Percentiles rank a stretch among this genome's conserved stretches.
These are phyloP conservation scores for Mortierella polycephala DNA, from an alignment of 371 early-diverging fungal genomes.

Conservation along the genomic window DNA sequence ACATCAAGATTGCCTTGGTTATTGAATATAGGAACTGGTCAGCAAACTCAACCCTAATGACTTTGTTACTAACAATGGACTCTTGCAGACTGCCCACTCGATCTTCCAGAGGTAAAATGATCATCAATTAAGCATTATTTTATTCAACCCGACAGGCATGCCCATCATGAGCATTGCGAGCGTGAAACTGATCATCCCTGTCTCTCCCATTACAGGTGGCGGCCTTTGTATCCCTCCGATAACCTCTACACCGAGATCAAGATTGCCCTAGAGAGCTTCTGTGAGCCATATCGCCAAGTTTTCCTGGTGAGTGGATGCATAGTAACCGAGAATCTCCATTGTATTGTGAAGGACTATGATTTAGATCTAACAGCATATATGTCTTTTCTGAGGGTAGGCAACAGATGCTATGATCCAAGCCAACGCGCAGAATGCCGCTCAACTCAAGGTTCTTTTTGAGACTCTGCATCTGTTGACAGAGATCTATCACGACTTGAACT, in stretches of 20 bases:
- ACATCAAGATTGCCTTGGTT: no score
- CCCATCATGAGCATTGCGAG: no score
- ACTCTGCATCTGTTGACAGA: conserved; percentile 82
- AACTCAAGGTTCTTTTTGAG: conserved; percentile 78
- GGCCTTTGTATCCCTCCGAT: conserved; percentile 84
- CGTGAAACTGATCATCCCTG: neutral
- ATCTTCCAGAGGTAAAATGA: conserved; percentile 85
- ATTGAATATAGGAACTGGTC: conserved; percentile 71
- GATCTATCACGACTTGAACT: conserved; percentile 92
- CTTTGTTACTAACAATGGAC: conserved; percentile 85
- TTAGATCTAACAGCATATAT: neutral
- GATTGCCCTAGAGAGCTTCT: conserved; percentile 87
- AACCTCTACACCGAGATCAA: conserved; percentile 89
- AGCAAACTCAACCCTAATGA: conserved; percentile 81
- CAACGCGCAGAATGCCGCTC: conserved; percentile 68
- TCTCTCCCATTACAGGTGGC: conserved; percentile 71
- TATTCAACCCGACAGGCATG: neutral
- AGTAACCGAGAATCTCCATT: neutral
- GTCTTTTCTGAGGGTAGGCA: conserved; percentile 55
- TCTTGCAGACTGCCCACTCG: conserved; percentile 93
- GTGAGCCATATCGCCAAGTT: conserved; percentile 81
- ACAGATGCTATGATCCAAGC: conserved; percentile 84
- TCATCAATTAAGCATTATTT: neutral
- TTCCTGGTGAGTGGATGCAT: conserved; percentile 67
- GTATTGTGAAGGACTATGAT: conserved; percentile 2